These are phyloP conservation scores for Nicotiana tabacum DNA, from an alignment of 257 asterid genomes.

Conservation along the genomic window DNA sequence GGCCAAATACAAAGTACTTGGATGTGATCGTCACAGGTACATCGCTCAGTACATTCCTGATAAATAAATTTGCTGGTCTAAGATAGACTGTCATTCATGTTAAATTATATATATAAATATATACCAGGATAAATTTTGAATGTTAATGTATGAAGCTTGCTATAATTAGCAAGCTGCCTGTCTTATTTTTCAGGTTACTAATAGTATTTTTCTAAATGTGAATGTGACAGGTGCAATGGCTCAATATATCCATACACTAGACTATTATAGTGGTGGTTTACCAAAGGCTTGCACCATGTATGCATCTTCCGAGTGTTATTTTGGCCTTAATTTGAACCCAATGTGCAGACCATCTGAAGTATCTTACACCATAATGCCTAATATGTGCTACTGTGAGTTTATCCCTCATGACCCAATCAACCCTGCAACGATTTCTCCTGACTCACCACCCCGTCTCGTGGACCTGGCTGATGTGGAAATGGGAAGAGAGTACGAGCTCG, in stretches of 20 bases:
- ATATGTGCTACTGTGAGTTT: slow-evolving; percentile 87
- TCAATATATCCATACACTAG: slow-evolving; percentile 68
- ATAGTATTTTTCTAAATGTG: slow-evolving; percentile 21
- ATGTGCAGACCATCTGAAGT: slow-evolving; percentile 55
- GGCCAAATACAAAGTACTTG: slow-evolving; percentile 73
- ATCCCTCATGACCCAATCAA: slow-evolving; percentile 43
- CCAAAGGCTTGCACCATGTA: slow-evolving; percentile 78
- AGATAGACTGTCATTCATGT: neutral
- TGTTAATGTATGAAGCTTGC: no score
- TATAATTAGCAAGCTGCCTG: no score
- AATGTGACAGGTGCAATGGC: slow-evolving; percentile 87
- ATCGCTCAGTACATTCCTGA: neutral
- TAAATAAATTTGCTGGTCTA: neutral
- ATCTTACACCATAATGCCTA: slow-evolving; percentile 79
- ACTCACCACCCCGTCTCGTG: slow-evolving; percentile 39
- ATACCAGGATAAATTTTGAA: no score
- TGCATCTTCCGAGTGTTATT: slow-evolving; percentile 82
- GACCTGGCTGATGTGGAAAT: slow-evolving; percentile 59
- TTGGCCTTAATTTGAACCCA: slow-evolving; percentile 67
- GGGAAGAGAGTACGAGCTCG: slow-evolving; percentile 72
- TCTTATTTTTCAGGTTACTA: neutral
- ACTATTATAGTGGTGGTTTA: slow-evolving; percentile 70
- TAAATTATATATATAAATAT: neutral
- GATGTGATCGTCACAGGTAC: slow-evolving; percentile 20
- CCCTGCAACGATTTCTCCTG: slow-evolving; percentile 20